phyloP scores from a whole-genome alignment of 768 basidiomycete species.

The Termitomyces sp. region DNA sequence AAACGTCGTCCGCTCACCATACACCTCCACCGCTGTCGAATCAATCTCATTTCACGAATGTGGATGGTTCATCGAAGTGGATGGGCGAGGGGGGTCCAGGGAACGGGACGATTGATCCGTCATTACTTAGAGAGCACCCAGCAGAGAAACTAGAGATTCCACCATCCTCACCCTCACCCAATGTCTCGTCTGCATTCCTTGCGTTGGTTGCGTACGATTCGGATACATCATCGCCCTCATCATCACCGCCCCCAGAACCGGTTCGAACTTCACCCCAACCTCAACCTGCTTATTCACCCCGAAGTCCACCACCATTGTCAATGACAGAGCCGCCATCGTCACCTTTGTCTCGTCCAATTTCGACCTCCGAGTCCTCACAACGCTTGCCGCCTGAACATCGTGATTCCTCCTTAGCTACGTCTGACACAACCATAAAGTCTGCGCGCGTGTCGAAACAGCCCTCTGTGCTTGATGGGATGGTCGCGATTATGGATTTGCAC shows the following conservation, averaged over 20 bases:
- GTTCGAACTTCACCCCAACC: too few relatives aligned
- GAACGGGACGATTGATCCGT: constrained; percentile 19
- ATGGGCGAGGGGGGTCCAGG: constrained; percentile 1
- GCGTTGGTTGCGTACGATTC: neutral
- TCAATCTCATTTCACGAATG: neutral
- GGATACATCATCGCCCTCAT: neutral
- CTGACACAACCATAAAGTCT: neutral
- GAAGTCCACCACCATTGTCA: neutral
- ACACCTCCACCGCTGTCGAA: too few relatives aligned
- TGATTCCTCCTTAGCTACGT: neutral
- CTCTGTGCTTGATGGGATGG: neutral
- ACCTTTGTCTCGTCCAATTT: neutral
- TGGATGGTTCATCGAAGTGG: neutral
- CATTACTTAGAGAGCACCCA: constrained; percentile 10
- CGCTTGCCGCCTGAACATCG: neutral
- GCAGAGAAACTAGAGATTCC: neutral
- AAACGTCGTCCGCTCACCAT: neutral
- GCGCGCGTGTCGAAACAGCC: neutral
- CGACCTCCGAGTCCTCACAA: too few relatives aligned
- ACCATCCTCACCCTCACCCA: neutral
- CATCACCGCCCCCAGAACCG: neutral
- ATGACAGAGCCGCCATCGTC: neutral
- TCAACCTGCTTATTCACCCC: neutral
- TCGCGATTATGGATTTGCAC: neutral
- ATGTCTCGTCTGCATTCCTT: neutral